Conservation (phyloP, 164 flowering plant species). For the Nelumbo lutea region DNA sequence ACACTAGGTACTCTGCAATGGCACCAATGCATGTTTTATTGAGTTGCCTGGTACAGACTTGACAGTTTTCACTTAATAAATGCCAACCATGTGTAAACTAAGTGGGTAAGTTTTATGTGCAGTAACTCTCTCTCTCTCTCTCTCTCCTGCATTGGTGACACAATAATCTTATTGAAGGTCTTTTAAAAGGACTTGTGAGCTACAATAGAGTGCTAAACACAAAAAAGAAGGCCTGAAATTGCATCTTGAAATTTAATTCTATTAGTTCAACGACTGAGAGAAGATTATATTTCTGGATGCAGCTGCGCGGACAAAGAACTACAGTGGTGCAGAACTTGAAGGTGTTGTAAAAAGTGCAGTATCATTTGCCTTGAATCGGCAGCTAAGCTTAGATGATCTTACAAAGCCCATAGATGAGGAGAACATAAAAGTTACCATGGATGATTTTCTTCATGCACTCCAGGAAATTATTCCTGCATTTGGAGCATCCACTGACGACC, state of each 20-base stretch:
- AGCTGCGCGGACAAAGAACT: constrained; percentile 96
- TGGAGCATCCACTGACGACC: constrained; percentile 97
- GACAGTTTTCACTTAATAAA: too few relatives aligned
- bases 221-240: too few relatives aligned
- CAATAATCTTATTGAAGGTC: background rate
- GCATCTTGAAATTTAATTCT: background rate
- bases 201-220: too few relatives aligned
- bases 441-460: constrained; percentile 80
- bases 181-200: background rate
- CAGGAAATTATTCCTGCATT: constrained; percentile 85
- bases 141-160: too few relatives aligned
- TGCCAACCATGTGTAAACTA: too few relatives aligned
- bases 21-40: too few relatives aligned
- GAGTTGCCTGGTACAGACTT: too few relatives aligned
- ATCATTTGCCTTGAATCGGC: constrained; percentile 87
- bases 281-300: constrained; percentile 19
- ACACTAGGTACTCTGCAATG: too few relatives aligned
- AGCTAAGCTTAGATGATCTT: constrained; percentile 83
- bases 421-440: constrained; percentile 91
- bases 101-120: too few relatives aligned
- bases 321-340: constrained; percentile 98
- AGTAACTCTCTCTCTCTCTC: too few relatives aligned
- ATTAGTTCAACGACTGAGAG: background rate
- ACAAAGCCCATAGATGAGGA: constrained; percentile 94
- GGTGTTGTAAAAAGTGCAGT: constrained; percentile 99